Evolutionary conservation across 73 alveolate genomes (phyloP).

Genomic region (Durusdinium trenchii): DNA sequence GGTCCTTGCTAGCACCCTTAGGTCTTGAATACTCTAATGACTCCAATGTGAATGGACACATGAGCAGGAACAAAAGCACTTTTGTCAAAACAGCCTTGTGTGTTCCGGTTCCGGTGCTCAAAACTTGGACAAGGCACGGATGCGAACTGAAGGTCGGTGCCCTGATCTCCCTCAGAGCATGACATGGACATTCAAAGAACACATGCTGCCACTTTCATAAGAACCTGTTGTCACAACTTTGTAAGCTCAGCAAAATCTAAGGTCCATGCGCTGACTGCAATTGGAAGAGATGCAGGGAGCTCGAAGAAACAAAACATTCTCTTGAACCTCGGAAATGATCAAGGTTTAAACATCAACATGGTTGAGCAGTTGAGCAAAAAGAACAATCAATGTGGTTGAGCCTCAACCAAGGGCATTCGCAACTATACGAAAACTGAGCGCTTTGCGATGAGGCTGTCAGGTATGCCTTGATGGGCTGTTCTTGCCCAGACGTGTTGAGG

Average conservation of each 20-base stretch:
- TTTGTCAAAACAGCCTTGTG: neutral
- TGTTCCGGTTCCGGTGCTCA: no score
- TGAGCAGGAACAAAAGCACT: no score
- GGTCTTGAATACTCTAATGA: neutral
- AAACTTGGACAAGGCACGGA: neutral
- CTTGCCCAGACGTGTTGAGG: slow-evolving; percentile 11
- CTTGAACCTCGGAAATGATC: slow-evolving; percentile 9
- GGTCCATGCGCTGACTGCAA: slow-evolving; percentile 29
- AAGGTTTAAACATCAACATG: neutral
- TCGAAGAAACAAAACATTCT: slow-evolving; percentile 64
- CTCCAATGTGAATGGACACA: no score
- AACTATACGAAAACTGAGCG: neutral
- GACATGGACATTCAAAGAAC: neutral
- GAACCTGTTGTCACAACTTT: neutral
- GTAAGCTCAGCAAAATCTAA: neutral
- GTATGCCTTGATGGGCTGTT: slow-evolving; percentile 52
- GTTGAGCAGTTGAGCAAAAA: neutral
- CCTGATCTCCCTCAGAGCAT: neutral
- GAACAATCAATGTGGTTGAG: neutral
- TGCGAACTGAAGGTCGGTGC: neutral
- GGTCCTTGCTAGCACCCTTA: neutral
- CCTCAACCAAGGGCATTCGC: neutral
- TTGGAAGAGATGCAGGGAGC: slow-evolving; percentile 61
- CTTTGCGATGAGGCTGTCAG: slow-evolving; percentile 13
- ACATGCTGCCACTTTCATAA: neutral